Evolutionary conservation across 2,329 filamentous ascomycete species (phyloP), one percentile per base, ranked within the genome.

Genomic region (Trichoderma sp.): DNA sequence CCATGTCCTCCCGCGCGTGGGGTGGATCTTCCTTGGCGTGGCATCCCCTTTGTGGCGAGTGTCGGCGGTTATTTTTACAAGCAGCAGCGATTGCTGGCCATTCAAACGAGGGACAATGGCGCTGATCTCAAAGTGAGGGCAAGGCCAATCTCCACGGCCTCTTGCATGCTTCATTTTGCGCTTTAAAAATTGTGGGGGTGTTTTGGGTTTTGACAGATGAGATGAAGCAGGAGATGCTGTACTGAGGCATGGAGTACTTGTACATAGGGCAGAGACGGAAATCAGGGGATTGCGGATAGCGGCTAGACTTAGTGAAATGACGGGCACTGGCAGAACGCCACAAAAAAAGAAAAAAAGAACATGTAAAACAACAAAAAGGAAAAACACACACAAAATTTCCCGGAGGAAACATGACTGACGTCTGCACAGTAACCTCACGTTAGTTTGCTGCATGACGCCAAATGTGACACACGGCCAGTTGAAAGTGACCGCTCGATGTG

Each of bases 1-100:
- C 69, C 57, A 62, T n/a, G 71, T 58, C 21, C 30, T 66, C 53
- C 68, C 61, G 68, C 61, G 71, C 43, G 68, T 71, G 62, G 71
- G 68, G 71, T 56, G 57, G 53, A 62, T 71, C 67, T 70, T 70
- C 28, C n/a, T 36, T 56, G 51, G n/a, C 21, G 26, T 24, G 43
- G 47, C n/a, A 36, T 15, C 43, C 62, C 43, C 21, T 39, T 64
- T 58, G 12, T 43, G 24, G 51, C 32, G 34, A 57, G 24, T 36
- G 47, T 34, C 64, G 51, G 64, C 51, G 51, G 51, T 58, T 67
- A 67, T 67, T 67, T 56, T 15, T 51, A 58, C 56, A 2, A 58
- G 28, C 56, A 18, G 5, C 64, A 15, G 30, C 36, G 32, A 21
- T 28, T 66, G 26, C 18, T 24, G 32, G 30, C 47, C 47, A 66